These are phyloP conservation scores for Phoma herbarum DNA, from an alignment of 2,329 filamentous ascomycete species.

Conservation along the genomic window DNA sequence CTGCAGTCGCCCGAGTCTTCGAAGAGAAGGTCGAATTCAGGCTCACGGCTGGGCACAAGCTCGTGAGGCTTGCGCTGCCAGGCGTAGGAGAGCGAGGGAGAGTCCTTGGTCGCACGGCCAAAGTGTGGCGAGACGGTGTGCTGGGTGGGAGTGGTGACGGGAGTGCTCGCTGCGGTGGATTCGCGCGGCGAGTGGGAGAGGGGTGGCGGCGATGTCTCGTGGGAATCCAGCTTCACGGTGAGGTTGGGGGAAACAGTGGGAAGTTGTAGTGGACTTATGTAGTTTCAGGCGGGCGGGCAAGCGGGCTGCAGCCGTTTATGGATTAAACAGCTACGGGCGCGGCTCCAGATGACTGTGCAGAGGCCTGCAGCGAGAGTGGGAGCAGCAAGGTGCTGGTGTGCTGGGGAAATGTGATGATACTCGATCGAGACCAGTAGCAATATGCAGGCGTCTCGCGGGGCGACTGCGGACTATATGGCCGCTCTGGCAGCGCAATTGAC, in stretches of 20 bases:
- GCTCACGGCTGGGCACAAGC: constrained; percentile 42
- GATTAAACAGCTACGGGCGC: constrained; percentile 8
- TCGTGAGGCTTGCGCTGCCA: constrained; percentile 56
- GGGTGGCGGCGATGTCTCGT: constrained; percentile 60
- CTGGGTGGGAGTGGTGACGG: constrained; percentile 54
- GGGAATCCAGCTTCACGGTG: constrained; percentile 63
- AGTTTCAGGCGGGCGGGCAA: constrained; percentile 20
- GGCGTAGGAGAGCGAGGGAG: constrained; percentile 49
- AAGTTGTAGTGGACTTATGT: constrained; percentile 1
- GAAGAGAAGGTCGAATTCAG: constrained; percentile 51
- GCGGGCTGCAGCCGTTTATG: constrained; percentile 13
- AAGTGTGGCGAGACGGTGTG: constrained; percentile 54
- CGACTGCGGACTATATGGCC: constrained; percentile 35
- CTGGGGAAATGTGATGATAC: constrained; percentile 1
- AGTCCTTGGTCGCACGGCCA: constrained; percentile 54
- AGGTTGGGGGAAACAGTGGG: constrained; percentile 14
- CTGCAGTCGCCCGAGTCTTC: constrained; percentile 54
- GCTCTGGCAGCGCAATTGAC: constrained; percentile 19
- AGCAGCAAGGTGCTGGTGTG: not conserved
- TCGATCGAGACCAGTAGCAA: constrained; percentile 12
- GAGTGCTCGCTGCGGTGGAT: constrained; percentile 62
- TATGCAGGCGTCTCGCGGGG: constrained; percentile 23
- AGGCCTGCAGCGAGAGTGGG: constrained; percentile 15
- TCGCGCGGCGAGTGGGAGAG: constrained; percentile 62
- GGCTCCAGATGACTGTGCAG: constrained; percentile 27